Evolutionary conservation across 768 basidiomycete species (phyloP).

Genomic region (Podaxis sp.): DNA sequence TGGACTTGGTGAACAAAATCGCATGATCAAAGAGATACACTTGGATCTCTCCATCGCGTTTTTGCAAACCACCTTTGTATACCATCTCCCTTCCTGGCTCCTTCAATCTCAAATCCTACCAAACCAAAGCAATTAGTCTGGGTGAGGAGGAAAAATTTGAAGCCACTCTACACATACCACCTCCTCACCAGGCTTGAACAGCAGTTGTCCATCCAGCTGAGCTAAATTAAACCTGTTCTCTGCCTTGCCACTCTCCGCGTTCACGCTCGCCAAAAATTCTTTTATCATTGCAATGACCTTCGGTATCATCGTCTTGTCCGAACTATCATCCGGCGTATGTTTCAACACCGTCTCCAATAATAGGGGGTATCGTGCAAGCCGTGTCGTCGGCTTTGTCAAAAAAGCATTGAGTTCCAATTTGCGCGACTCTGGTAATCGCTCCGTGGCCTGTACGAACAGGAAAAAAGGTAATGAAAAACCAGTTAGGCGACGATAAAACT

Average conservation of each 20-base stretch:
- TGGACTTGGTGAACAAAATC: constrained; percentile 82
- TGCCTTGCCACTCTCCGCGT: constrained; percentile 89
- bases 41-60: constrained; percentile 87
- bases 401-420: constrained; percentile 98
- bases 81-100: constrained; percentile 91
- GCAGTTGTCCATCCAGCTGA: constrained; percentile 89
- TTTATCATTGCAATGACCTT: constrained; percentile 76
- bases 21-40: constrained; percentile 98
- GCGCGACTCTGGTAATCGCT: constrained; percentile 90
- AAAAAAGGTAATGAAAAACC: background rate
- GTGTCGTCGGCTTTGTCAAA: constrained; percentile 96
- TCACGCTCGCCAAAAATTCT: constrained; percentile 85
- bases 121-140: constrained; percentile 4
- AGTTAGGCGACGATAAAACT: background rate
- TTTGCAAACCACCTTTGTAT: constrained; percentile 87
- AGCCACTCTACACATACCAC: constrained; percentile 54
- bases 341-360: constrained; percentile 90
- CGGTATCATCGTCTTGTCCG: constrained; percentile 76
- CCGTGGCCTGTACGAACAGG: constrained; percentile 53
- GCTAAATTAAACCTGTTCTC: constrained; percentile 96
- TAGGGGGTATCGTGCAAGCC: constrained; percentile 94
- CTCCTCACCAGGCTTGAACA: constrained; percentile 87
- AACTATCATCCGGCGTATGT: constrained; percentile 86
- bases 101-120: constrained; percentile 77
- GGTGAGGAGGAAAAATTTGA: background rate